Base-by-base conservation (phyloP, 139 green algal genomes). In the Gonium pectorale region DNA sequence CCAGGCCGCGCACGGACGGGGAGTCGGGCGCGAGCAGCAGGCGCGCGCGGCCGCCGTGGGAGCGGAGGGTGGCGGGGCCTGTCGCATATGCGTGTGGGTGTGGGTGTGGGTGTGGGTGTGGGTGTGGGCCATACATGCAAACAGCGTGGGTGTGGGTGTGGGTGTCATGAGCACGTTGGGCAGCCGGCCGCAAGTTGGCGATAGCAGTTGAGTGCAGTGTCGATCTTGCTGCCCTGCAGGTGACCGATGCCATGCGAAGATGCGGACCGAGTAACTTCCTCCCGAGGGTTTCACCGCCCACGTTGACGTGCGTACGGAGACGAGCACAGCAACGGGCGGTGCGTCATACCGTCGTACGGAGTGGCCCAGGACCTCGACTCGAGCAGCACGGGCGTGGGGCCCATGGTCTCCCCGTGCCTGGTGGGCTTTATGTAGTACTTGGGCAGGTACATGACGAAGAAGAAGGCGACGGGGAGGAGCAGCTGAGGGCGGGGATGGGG, bases 381-480 rank as follows among this genome's bases (percentile, higher is more conserved):
- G 8, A 92, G 73, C 46, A 88, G 85, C 19, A 86, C 71, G 1
- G 85, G 21, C 17, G 72, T 17, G 11, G 17, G 35, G 5, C 72
- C 75, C 40, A 93, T 62, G 49, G 92, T 86, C 24, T 79, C 71
- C 1, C 83, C 77, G 44, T 84, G 73, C 17, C 52, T 71, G 19
- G 74, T 86, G 1, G 91, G 91, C 60, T 91, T 83, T 31, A 96
- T 84, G 88, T 94, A 96, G 79, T 95, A 89, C 83, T 95, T 95
- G 37, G 93, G 93, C 19, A 96, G 86, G 67, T 90, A 95, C 92
- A 95, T 95, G 27, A 88, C 56, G 0, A 60, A 21, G 68, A 89
- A 86, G 46, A 89, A 89, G 17, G 79, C 49, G 4, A 79, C 77
- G 22, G 85, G 54, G 0, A 83, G 64, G 7, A 83, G 63, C 37